Conservation (phyloP, 2,329 filamentous ascomycete genomes). For the Monosporascus cannonballus region DNA sequence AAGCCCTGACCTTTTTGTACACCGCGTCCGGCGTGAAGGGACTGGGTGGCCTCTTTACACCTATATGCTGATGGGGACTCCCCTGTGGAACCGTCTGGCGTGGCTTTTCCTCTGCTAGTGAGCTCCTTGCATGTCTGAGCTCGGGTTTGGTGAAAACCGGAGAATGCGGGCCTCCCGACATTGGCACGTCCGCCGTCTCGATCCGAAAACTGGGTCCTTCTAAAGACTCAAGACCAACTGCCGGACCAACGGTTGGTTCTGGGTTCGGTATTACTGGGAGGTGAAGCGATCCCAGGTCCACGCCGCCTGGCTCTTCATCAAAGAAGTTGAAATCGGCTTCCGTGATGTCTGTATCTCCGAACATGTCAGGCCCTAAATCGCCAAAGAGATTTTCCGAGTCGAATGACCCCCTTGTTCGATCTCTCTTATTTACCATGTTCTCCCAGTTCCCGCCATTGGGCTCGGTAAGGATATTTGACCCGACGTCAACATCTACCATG, state of each 20-base stretch:
- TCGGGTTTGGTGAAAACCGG: slow-evolving; percentile 53
- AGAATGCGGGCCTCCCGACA: slow-evolving; percentile 8
- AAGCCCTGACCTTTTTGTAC: slow-evolving; percentile 50
- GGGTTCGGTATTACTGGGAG: slow-evolving; percentile 22
- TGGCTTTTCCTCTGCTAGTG: slow-evolving; percentile 35
- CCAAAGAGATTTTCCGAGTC: slow-evolving; percentile 59
- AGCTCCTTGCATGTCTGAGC: slow-evolving; percentile 51
- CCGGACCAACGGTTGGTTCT: slow-evolving; percentile 12
- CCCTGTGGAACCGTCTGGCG: slow-evolving; percentile 22
- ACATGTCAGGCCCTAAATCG: slow-evolving; percentile 63
- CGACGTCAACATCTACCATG: slow-evolving; percentile 32
- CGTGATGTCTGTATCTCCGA: slow-evolving; percentile 68
- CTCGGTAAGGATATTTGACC: slow-evolving; percentile 22
- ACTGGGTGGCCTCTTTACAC: slow-evolving; percentile 46
- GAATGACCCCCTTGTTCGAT: slow-evolving; percentile 35
- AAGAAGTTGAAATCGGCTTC: slow-evolving; percentile 84
- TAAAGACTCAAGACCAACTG: slow-evolving; percentile 6
- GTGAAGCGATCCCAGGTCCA: slow-evolving; percentile 31
- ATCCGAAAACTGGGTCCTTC: slow-evolving; percentile 13
- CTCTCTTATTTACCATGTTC: slow-evolving; percentile 36
- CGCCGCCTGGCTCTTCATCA: slow-evolving; percentile 51
- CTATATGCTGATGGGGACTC: slow-evolving; percentile 20
- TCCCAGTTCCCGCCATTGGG: slow-evolving; percentile 35
- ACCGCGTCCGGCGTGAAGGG: slow-evolving; percentile 54
- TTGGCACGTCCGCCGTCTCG: slow-evolving; percentile 10